A percentile compares a stretch with the other conserved stretches of the same genome.
These are phyloP conservation scores for Spathaspora passalidarum DNA, from an alignment of 805 yeast species.

Conservation along the genomic window DNA sequence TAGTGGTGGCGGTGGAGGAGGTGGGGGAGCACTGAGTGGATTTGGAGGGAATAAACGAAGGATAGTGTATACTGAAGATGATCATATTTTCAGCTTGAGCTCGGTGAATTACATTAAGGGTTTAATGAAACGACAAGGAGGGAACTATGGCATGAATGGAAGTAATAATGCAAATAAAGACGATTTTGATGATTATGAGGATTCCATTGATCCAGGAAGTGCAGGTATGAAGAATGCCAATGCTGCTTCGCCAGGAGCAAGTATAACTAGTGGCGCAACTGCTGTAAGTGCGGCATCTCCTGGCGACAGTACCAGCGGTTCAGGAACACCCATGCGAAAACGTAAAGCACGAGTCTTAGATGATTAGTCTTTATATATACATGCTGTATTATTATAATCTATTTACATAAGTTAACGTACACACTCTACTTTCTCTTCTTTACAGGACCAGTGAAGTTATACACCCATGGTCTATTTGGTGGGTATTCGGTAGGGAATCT, in stretches of 20 bases:
- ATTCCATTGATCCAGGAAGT: conserved; percentile 27
- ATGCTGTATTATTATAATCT: conserved; percentile 3
- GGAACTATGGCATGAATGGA: conserved; percentile 7
- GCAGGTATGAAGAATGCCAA: background rate
- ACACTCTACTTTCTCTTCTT: background rate
- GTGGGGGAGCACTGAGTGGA: conserved; percentile 9
- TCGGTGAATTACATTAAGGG: conserved; percentile 63
- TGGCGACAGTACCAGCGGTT: conserved; percentile 1
- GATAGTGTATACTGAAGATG: conserved; percentile 63
- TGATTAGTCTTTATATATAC: conserved; percentile 14
- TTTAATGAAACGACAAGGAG: conserved; percentile 49
- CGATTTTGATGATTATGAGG: conserved; percentile 38
- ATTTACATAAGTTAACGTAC: background rate
- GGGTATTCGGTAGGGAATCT: conserved; percentile 91
- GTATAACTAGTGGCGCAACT: background rate
- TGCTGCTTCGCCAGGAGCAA: background rate
- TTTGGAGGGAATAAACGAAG: conserved; percentile 39
- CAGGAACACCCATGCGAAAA: conserved; percentile 11
- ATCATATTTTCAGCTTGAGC: conserved; percentile 76
- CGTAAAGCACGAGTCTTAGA: conserved; percentile 25
- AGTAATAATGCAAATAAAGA: conserved; percentile 15
- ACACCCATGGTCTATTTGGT: conserved; percentile 76
- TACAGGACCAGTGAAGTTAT: conserved; percentile 36
- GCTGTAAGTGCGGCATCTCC: background rate
- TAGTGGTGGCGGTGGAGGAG: conserved; percentile 3